A percentile compares a stretch with the other conserved stretches of the same genome.
Evolutionary conservation across 2,329 filamentous ascomycete species (phyloP).

Genomic region (Cyphellophora attinorum): DNA sequence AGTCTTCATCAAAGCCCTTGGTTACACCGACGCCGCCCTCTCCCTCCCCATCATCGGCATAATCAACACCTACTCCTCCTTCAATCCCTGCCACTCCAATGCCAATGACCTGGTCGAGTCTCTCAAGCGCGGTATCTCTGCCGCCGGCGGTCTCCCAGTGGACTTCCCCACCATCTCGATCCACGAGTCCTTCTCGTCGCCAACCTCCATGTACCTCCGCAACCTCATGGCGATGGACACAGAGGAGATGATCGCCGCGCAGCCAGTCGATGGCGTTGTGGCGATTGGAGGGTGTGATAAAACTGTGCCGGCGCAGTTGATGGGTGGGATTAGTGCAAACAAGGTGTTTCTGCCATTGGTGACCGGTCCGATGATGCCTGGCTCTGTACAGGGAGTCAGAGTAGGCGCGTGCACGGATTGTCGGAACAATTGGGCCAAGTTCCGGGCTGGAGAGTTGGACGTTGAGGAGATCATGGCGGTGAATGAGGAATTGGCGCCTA

Average conservation of each 20-base stretch:
- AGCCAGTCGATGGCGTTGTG: conserved; percentile 59
- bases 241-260: conserved; percentile 65
- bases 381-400: conserved; percentile 48
- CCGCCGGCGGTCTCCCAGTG: conserved; percentile 57
- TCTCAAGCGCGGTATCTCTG: conserved; percentile 57
- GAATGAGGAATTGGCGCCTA: conserved; percentile 65
- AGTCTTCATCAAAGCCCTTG: conserved; percentile 67
- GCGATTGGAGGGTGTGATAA: conserved; percentile 67
- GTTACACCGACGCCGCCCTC: conserved; percentile 63
- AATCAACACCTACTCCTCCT: conserved; percentile 62
- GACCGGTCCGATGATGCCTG: conserved; percentile 68
- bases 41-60: conserved; percentile 64
- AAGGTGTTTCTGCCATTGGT: conserved; percentile 61
- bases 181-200: conserved; percentile 58
- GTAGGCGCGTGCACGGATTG: conserved; percentile 70
- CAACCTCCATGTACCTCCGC: conserved; percentile 65
- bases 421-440: conserved; percentile 63
- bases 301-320: conserved; percentile 63
- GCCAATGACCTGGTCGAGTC: conserved; percentile 63
- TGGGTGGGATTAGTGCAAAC: conserved; percentile 67
- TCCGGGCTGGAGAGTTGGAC: conserved; percentile 55
- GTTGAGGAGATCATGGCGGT: conserved; percentile 62
- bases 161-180: conserved; percentile 68
- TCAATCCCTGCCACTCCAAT: conserved; percentile 68
- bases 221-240: conserved; percentile 75